A percentile compares a stretch with the other conserved stretches of the same genome.
phyloP scores from a whole-genome alignment of 2,329 filamentous ascomycete species.

The Aspergillus unguis region DNA sequence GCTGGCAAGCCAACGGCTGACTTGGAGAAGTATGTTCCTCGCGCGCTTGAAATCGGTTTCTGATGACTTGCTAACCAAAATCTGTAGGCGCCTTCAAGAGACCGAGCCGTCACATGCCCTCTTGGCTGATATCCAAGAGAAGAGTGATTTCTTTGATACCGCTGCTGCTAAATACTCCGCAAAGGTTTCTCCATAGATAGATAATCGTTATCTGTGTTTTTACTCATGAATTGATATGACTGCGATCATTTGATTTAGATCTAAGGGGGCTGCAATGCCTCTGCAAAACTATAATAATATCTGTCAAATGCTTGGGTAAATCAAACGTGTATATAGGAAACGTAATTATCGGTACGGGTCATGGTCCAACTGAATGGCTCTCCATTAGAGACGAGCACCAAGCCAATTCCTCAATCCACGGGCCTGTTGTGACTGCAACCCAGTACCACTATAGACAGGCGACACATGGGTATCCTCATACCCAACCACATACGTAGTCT shows the following conservation, averaged over 20 bases:
- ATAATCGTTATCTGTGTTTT: constrained; percentile 11
- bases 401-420: constrained; percentile 30
- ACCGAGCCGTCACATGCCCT: constrained; percentile 66
- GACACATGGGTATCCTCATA: constrained; percentile 30
- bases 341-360: not conserved
- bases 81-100: constrained; percentile 42
- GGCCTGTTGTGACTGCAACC: constrained; percentile 24
- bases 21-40: constrained; percentile 55
- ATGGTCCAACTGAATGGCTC: not conserved
- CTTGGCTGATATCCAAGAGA: constrained; percentile 72
- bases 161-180: constrained; percentile 82
- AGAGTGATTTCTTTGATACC: constrained; percentile 81
- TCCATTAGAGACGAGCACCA: constrained; percentile 22
- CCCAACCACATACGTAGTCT: constrained; percentile 27
- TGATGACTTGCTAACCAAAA: not conserved
- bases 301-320: no score
- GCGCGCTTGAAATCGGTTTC: not conserved
- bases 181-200: constrained; percentile 58
- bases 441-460: constrained; percentile 23
- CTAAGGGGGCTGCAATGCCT: no score
- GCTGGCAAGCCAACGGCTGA: constrained; percentile 68
- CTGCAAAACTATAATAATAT: no score
- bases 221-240: constrained; percentile 22
- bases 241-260: constrained; percentile 11
- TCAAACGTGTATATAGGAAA: no score